A percentile compares a stretch with the other conserved stretches of the same genome.
These are phyloP conservation scores for Rhodotorula paludigena DNA, from an alignment of 768 basidiomycete species.

Conservation along the genomic window DNA sequence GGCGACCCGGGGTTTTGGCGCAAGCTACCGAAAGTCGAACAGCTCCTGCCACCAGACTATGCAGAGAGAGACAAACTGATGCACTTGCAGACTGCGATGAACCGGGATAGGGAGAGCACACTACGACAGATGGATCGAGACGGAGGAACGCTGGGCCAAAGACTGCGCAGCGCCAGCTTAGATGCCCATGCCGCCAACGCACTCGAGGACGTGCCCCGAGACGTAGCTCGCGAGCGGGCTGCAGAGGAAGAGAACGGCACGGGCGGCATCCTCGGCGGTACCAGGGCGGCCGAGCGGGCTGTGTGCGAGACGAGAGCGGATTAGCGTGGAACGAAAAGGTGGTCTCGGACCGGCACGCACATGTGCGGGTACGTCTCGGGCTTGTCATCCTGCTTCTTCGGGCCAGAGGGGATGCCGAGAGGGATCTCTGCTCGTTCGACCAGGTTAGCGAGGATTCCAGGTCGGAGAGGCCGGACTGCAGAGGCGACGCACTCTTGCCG, in stretches of 20 bases:
- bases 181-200: neutral
- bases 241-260: conserved; percentile 67
- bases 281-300: conserved; percentile 67
- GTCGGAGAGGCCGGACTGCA: neutral
- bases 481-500: conserved; percentile 57
- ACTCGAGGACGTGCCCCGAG: conserved; percentile 71
- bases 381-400: conserved; percentile 27
- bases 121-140: too few relatives aligned
- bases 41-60: too few relatives aligned
- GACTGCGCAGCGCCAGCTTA: too few relatives aligned
- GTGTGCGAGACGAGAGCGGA: conserved; percentile 41
- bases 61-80: too few relatives aligned
- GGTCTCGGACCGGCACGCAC: neutral
- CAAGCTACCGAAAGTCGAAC: too few relatives aligned
- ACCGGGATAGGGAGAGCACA: too few relatives aligned
- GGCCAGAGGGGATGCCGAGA: conserved; percentile 64
- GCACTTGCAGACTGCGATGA: too few relatives aligned
- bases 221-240: conserved; percentile 78
- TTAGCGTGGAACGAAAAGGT: neutral
- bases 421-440: conserved; percentile 52
- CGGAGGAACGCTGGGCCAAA: too few relatives aligned
- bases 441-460: neutral
- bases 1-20: too few relatives aligned
- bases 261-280: conserved; percentile 70
- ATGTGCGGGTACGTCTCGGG: conserved; percentile 36